phyloP scores from a whole-genome alignment of 345 rosid species.

The Theobroma cacao region DNA sequence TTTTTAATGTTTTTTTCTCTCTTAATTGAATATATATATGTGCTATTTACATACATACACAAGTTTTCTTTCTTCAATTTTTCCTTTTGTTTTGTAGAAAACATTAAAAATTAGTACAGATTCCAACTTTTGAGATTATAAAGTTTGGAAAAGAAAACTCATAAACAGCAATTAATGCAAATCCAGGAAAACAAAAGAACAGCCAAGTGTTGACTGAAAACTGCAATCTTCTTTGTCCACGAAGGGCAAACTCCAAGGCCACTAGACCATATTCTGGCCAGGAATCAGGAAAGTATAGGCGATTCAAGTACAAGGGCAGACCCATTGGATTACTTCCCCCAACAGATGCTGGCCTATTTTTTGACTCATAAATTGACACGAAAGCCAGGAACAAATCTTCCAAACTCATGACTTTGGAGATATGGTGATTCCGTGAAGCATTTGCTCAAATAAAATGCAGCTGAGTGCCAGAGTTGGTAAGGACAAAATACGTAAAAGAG shows the following conservation, averaged over 20 bases:
- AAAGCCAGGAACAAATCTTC: too few relatives aligned
- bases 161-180: neutral
- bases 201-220: neutral
- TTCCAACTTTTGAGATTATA: too few relatives aligned
- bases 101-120: too few relatives aligned
- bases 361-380: too few relatives aligned
- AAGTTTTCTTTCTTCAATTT: too few relatives aligned
- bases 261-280: neutral
- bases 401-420: neutral
- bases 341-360: too few relatives aligned
- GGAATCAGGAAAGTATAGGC: neutral
- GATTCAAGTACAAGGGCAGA: too few relatives aligned
- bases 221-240: neutral
- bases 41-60: too few relatives aligned
- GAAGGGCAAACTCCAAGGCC: neutral
- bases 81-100: too few relatives aligned
- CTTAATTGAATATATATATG: too few relatives aligned
- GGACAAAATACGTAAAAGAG: neutral
- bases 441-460: neutral
- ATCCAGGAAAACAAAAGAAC: neutral
- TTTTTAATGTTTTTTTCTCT: neutral
- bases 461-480: neutral
- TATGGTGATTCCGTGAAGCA: neutral
- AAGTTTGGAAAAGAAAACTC: neutral
- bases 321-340: too few relatives aligned